phyloP scores from a whole-genome alignment of 2,329 filamentous ascomycete genomes.

The Aspergillus versicolor region DNA sequence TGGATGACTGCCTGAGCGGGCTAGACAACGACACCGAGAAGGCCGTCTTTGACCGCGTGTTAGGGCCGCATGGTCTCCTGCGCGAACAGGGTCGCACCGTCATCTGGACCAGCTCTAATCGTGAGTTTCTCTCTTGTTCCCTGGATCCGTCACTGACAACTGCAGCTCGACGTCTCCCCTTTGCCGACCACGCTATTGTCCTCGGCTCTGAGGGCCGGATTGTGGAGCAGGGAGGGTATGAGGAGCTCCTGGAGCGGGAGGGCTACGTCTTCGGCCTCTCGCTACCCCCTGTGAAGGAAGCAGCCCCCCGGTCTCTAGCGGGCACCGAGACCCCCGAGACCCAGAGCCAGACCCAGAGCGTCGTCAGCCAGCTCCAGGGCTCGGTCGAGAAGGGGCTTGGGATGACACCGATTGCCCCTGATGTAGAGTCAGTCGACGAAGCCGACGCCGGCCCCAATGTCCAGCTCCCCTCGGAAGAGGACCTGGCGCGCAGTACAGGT shows the following conservation, averaged over 20 bases:
- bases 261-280: neutral
- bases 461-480: no score
- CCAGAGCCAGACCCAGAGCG: neutral
- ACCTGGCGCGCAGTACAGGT: neutral
- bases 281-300: neutral
- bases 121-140: neutral
- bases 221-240: neutral
- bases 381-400: no score
- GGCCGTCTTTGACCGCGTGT: neutral
- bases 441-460: no score
- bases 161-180: neutral
- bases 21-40: neutral
- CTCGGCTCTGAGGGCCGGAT: neutral
- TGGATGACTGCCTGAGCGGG: neutral
- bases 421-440: no score
- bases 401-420: neutral
- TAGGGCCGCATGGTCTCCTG: neutral
- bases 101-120: neutral
- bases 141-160: neutral
- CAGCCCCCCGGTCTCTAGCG: no score
- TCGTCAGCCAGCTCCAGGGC: neutral
- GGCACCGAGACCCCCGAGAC: no score
- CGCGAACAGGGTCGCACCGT: neutral
- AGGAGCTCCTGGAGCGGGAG: neutral
- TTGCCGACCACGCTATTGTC: neutral